Base-by-base conservation (phyloP, 2,329 filamentous ascomycete species). In the Claviceps pusilla region DNA sequence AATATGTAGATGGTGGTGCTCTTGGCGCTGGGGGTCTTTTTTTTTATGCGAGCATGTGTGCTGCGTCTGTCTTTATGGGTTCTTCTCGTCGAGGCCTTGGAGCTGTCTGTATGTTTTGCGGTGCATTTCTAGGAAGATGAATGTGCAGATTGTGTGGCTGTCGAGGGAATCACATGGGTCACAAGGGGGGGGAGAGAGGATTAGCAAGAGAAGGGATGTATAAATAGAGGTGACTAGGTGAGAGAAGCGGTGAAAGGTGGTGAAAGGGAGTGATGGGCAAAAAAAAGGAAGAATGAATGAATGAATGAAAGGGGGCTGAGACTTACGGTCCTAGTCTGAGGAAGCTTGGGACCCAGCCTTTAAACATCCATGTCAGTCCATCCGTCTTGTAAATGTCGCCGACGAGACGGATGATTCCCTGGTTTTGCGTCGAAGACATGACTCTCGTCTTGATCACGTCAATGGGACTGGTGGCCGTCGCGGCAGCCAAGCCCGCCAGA, bases 401-500 rank as follows among this genome's bases (percentile, higher is more conserved):
- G 53, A 94, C 69, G 28, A 89, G 67, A 54, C 72, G 73, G 3
- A 78, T 59, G 35, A 93, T 69, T 31, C 77, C 73, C 58, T 72
- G 64, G 57, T 71, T 67, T 46, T 72, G 67, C 50, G 70, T 69
- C 29, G 83, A 78, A 57, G 83, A 86, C 89, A 95, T 95, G 63
- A 94, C 80, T 29, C 87, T 76, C 10, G 89, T 95, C 76, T 94
- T 94, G 71, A 95, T 83, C 35, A 95, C 89, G 68, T 94, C 89
- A 51, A 94, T 83, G 0, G 89, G 89, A 55, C 83, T 89, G 60
- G 87, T 93, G 12, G 91, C 79, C 0, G 88, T 93, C 1, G 89
- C 91, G 4, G 89, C 89, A 7, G 89, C 84, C 57, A 94, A 82
- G 10, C 88, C 88, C 1, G 87, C 87, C 56, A 90, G 70, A 62